A percentile compares a stretch with the other conserved stretches of the same genome.
phyloP scores from a whole-genome alignment of 176 grass and related monocot species.

The Lolium perenne region DNA sequence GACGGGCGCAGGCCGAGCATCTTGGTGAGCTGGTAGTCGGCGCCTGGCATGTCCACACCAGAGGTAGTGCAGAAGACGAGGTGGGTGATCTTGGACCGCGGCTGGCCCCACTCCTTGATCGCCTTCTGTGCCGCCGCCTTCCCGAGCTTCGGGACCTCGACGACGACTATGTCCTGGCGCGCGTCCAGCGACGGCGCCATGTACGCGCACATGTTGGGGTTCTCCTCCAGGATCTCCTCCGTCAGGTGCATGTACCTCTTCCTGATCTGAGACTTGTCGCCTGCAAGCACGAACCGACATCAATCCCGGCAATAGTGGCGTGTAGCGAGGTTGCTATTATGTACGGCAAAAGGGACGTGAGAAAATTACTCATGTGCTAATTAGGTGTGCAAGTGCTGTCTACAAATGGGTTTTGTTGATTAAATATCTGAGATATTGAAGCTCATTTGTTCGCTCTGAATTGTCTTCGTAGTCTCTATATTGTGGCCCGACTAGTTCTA shows the following conservation, averaged over 20 bases:
- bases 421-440: neutral
- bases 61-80: conserved; percentile 90
- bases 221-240: conserved; percentile 76
- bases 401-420: neutral
- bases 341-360: neutral
- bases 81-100: conserved; percentile 79
- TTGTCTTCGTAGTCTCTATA: neutral
- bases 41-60: conserved; percentile 91
- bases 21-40: conserved; percentile 91
- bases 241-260: conserved; percentile 91
- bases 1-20: conserved; percentile 74
- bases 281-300: conserved; percentile 23
- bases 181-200: conserved; percentile 89
- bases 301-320: too few relatives aligned
- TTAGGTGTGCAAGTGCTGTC: neutral
- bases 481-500: neutral
- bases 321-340: too few relatives aligned
- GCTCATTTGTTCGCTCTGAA: neutral
- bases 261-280: conserved; percentile 91
- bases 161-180: conserved; percentile 88
- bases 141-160: conserved; percentile 79
- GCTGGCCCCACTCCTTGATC: conserved; percentile 93
- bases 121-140: conserved; percentile 85
- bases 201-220: conserved; percentile 80
- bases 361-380: neutral